Evolutionary conservation across 2,329 filamentous ascomycete genomes (phyloP).

Genomic region (Alternaria rosae): DNA sequence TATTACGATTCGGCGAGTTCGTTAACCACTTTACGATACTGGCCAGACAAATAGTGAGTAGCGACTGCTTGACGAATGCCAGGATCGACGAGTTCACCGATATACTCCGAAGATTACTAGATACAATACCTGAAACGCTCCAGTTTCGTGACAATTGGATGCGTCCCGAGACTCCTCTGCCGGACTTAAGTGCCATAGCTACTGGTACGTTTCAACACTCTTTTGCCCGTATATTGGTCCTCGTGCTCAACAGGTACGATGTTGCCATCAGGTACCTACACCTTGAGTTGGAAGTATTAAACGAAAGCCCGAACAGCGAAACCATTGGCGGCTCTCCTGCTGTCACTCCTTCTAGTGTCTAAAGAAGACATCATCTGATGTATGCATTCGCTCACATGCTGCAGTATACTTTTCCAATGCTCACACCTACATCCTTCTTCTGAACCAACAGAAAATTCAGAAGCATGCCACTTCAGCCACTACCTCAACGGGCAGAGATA

Average conservation of each 20-base stretch:
- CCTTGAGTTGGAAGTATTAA: background rate
- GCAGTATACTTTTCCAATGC: conserved; percentile 57
- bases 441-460: conserved; percentile 56
- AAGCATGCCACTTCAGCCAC: conserved; percentile 12
- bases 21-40: conserved; percentile 57
- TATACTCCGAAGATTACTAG: conserved; percentile 51
- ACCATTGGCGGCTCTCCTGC: background rate
- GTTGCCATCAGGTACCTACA: background rate
- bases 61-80: conserved; percentile 51
- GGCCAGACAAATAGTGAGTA: conserved; percentile 57
- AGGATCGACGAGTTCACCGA: conserved; percentile 60
- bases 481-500: background rate
- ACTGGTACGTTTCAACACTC: conserved; percentile 46
- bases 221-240: background rate
- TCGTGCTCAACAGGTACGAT: background rate
- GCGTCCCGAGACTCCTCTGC: conserved; percentile 46
- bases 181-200: conserved; percentile 56
- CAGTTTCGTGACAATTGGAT: conserved; percentile 58
- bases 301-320: background rate
- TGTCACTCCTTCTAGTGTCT: background rate
- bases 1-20: conserved; percentile 56
- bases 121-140: conserved; percentile 57
- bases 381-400: conserved; percentile 18
- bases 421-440: conserved; percentile 58
- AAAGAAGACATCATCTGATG: background rate